Conservation (phyloP, 805 yeast species). For the Brettanomyces naardenensis region DNA sequence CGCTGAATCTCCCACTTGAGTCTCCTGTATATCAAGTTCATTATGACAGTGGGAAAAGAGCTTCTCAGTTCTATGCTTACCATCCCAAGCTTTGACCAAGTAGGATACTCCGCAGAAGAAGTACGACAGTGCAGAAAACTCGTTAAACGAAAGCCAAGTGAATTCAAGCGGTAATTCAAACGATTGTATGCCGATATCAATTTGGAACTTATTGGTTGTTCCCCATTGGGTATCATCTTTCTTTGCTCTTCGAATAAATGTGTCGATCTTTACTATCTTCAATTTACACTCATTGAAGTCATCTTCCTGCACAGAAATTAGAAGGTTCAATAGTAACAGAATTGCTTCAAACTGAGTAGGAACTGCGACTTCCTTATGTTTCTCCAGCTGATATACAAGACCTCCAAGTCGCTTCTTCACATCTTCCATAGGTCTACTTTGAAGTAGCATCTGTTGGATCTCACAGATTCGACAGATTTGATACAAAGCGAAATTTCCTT, state of each 20-base stretch:
- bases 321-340: slow-evolving; percentile 18
- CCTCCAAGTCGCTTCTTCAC: slow-evolving; percentile 14
- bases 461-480: slow-evolving; percentile 22
- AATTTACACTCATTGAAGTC: slow-evolving; percentile 20
- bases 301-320: slow-evolving; percentile 23
- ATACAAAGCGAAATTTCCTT: slow-evolving; percentile 11
- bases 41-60: slow-evolving; percentile 30
- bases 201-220: slow-evolving; percentile 5
- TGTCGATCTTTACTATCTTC: slow-evolving; percentile 19
- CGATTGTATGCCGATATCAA: not conserved
- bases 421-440: slow-evolving; percentile 20
- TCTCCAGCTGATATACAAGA: slow-evolving; percentile 9
- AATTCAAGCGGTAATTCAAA: slow-evolving; percentile 20
- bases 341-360: slow-evolving; percentile 31
- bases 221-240: slow-evolving; percentile 1
- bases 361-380: slow-evolving; percentile 2
- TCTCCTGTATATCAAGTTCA: not conserved
- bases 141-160: slow-evolving; percentile 36
- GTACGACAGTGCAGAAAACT: slow-evolving; percentile 33
- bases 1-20: not conserved
- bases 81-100: slow-evolving; percentile 28
- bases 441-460: slow-evolving; percentile 24
- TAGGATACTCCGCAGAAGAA: slow-evolving; percentile 35
- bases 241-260: slow-evolving; percentile 19
- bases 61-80: slow-evolving; percentile 27